A percentile compares a stretch with the other conserved stretches of the same genome.
phyloP scores from a whole-genome alignment of 345 rosid genomes.

The Syzygium grande region DNA sequence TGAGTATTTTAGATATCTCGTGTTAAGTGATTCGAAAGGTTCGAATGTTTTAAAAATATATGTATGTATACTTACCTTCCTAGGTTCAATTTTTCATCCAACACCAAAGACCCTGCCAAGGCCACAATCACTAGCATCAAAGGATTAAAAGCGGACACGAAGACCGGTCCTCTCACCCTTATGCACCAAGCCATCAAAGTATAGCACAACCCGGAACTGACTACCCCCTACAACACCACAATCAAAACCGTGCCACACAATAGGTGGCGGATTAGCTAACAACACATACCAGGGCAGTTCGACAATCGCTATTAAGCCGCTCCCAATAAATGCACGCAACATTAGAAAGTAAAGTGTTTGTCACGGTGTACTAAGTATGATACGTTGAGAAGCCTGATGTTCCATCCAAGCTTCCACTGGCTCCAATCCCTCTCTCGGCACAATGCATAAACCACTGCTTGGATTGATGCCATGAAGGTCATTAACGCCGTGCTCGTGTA shows the following conservation, averaged over 20 bases:
- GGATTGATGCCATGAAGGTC: constrained; percentile 2
- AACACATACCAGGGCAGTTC: no score
- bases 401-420: constrained; percentile 29
- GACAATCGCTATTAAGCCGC: not conserved
- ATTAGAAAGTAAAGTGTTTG: not conserved
- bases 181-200: constrained; percentile 19
- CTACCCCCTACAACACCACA: constrained; percentile 5
- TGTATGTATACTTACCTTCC: constrained; percentile 14
- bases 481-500: constrained; percentile 1
- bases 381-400: constrained; percentile 12
- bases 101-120: constrained; percentile 5
- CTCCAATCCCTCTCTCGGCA: constrained; percentile 13
- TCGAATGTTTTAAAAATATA: not conserved
- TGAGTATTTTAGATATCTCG: not conserved
- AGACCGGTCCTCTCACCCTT: constrained; percentile 18
- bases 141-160: constrained; percentile 22
- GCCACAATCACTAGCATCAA: constrained; percentile 15
- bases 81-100: constrained; percentile 20
- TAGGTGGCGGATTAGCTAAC: not conserved
- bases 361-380: constrained; percentile 6
- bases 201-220: constrained; percentile 14
- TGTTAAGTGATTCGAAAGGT: not conserved
- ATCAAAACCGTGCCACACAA: not conserved
- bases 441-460: constrained; percentile 4
- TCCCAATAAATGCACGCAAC: not conserved